Evolutionary conservation across 441 rosid species (phyloP), one percentile per base, ranked within the genome.

Genomic region (Jatropha podagrica): DNA sequence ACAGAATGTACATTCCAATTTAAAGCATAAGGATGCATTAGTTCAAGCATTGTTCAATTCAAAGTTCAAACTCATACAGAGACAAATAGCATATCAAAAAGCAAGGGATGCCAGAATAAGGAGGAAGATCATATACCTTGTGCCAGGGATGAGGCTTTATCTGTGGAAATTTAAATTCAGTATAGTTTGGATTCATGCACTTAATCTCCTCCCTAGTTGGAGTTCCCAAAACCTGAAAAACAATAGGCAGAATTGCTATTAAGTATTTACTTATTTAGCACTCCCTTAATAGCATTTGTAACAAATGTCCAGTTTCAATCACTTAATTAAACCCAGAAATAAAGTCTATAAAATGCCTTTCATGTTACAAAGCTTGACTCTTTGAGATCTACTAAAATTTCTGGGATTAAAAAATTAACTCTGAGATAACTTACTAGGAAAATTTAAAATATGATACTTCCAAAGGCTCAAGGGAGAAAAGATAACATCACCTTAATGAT

Each of bases 101-200:
- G 18, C 12, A 49, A 65, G 41, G 44, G 54, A 41, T 42, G 11
- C 9, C 38, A 71, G 48, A 61, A 0, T 5, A 59, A 9, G 37
- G 38, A 69, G 54, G 42, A 68, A 56, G 38, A 76, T 15, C 49
- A 32, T 48, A 52, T 82, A 92, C 99, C 94, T 96, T 96, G 87
- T 96, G 98, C 99, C 99, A 96, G 74, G 99, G 98, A 86, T 96
- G 99, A 70, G 98, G 98, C 78, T 96, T 96, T 85, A 93, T 94
- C 84, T 96, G 99, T 44, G 99, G 98, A 71, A 96, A 96, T 83
- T 93, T 96, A 81, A 96, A 96, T 78, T 94, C 98, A 0, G 98
- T 96, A 77, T 96, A 94, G 86, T 94, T 94, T 37, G 99, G 98
- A 82, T 96, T 96, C 99, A 96, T 96, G 90, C 99, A 96, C 86